Percentiles rank a stretch among this genome's conserved stretches.
These are phyloP conservation scores for Madurella fahalii DNA, from an alignment of 2,329 filamentous ascomycete genomes.

Conservation along the genomic window DNA sequence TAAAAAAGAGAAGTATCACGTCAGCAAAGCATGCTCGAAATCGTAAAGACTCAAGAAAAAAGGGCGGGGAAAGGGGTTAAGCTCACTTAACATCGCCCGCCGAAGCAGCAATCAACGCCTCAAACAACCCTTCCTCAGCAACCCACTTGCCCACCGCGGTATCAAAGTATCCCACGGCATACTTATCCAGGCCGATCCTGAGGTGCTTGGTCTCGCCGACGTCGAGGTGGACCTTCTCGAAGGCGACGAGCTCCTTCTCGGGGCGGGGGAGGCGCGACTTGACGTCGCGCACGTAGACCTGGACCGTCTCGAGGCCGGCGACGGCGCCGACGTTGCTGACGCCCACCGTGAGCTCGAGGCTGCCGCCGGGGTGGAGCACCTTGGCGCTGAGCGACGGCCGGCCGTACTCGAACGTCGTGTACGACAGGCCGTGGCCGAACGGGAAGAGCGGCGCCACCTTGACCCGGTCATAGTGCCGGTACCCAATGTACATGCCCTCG, in stretches of 20 bases:
- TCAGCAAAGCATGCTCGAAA: constrained; percentile 13
- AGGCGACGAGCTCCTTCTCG: constrained; percentile 67
- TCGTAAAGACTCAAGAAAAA: constrained; percentile 17
- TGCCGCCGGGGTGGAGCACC: constrained; percentile 37
- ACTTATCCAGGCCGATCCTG: constrained; percentile 43
- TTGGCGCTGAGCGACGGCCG: constrained; percentile 46
- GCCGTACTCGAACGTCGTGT: constrained; percentile 65
- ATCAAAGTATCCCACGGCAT: constrained; percentile 60
- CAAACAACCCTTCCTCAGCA: constrained; percentile 60
- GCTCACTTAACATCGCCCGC: constrained; percentile 60
- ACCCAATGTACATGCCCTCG: constrained; percentile 70
- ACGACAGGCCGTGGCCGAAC: constrained; percentile 71
- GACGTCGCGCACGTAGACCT: constrained; percentile 63
- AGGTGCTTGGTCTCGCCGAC: constrained; percentile 52
- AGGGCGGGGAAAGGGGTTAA: not conserved
- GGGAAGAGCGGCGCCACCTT: constrained; percentile 60
- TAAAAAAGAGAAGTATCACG: constrained; percentile 21
- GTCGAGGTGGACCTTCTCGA: constrained; percentile 59
- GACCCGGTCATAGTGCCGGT: constrained; percentile 65
- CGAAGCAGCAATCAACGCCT: constrained; percentile 58
- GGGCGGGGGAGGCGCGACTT: constrained; percentile 61
- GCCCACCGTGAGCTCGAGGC: constrained; percentile 44
- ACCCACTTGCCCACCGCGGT: constrained; percentile 57
- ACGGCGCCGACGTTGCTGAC: constrained; percentile 53
- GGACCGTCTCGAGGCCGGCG: constrained; percentile 60